A percentile compares a stretch with the other conserved stretches of the same genome.
Conservation (phyloP, 805 yeast species). For the Saccharomycopsis lassenensis region DNA sequence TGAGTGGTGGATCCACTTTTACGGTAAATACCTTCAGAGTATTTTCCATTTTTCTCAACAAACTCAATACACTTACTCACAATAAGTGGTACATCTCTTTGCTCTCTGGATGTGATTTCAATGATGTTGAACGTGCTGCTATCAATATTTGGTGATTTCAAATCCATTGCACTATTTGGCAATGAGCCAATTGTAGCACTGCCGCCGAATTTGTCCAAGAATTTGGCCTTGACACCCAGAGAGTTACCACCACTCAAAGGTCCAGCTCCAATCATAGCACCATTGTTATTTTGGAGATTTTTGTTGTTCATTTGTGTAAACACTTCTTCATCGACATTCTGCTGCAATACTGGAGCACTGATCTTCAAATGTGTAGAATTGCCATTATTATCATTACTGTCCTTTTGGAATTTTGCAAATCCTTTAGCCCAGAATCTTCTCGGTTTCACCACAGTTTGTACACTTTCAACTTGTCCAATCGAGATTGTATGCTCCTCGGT, state of each 20-base stretch:
- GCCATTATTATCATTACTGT: constrained; percentile 13
- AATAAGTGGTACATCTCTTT: constrained; percentile 54
- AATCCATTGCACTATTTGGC: no score
- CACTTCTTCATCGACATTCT: constrained; percentile 15
- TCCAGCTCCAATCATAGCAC: constrained; percentile 1
- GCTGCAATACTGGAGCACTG: constrained; percentile 14
- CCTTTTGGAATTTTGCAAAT: constrained; percentile 12
- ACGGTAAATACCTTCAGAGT: constrained; percentile 80
- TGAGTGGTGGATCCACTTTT: constrained; percentile 77
- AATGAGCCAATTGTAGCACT: constrained; percentile 2
- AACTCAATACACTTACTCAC: constrained; percentile 62
- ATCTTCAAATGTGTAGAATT: constrained; percentile 9
- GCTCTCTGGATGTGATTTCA: constrained; percentile 52
- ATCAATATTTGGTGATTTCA: no score
- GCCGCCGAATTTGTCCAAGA: constrained; percentile 16
- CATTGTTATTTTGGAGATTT: constrained; percentile 2
- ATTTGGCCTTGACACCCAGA: constrained; percentile 7
- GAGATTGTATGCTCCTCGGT: constrained; percentile 9
- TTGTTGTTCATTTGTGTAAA: constrained; percentile 15
- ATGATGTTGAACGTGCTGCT: no score
- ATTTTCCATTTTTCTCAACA: constrained; percentile 69
- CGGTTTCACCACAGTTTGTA: constrained; percentile 9
- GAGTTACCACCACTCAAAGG: background rate
- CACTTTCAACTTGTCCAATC: constrained; percentile 2
- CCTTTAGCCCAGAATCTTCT: constrained; percentile 25